Evolutionary conservation across 768 basidiomycete species (phyloP).

Genomic region (Pholiota molesta): DNA sequence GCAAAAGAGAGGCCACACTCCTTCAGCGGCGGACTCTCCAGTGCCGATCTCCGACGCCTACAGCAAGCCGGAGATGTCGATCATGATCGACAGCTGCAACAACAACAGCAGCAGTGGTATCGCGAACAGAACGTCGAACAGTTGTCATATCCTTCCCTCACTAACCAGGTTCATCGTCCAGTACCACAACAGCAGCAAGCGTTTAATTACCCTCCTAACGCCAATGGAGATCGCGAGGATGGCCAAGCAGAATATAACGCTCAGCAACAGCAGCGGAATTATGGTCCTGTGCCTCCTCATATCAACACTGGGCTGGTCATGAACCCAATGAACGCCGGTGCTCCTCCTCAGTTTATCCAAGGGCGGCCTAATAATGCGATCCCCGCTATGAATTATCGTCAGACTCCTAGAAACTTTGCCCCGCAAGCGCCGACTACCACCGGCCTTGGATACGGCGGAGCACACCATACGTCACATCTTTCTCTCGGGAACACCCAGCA

Average conservation of each 20-base stretch:
- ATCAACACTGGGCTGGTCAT: slow-evolving; percentile 23
- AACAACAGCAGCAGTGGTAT: slow-evolving; percentile 54
- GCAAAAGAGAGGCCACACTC: slow-evolving; percentile 80
- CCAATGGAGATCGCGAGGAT: slow-evolving; percentile 49
- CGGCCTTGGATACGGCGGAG: slow-evolving; percentile 52
- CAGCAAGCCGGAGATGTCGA: slow-evolving; percentile 63
- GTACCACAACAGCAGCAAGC: slow-evolving; percentile 53
- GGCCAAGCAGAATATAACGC: slow-evolving; percentile 56
- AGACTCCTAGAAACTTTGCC: slow-evolving; percentile 60
- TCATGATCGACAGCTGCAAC: slow-evolving; percentile 42
- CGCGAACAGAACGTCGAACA: slow-evolving; percentile 50
- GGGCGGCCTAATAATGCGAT: slow-evolving; percentile 54
- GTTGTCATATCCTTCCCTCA: slow-evolving; percentile 70
- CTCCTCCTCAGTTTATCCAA: slow-evolving; percentile 51
- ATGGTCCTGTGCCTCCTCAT: slow-evolving; percentile 44
- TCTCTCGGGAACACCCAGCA: slow-evolving; percentile 77
- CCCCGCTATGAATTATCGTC: slow-evolving; percentile 58
- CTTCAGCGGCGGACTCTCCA: slow-evolving; percentile 77
- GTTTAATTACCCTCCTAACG: slow-evolving; percentile 50
- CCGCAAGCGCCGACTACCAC: slow-evolving; percentile 58
- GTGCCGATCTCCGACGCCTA: slow-evolving; percentile 73
- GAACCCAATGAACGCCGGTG: slow-evolving; percentile 22
- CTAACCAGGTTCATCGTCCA: slow-evolving; percentile 56
- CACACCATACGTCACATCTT: slow-evolving; percentile 64
- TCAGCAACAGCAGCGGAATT: slow-evolving; percentile 59